Conservation (phyloP, 495 filamentous ascomycete genomes). For the Copromyces sp. region DNA sequence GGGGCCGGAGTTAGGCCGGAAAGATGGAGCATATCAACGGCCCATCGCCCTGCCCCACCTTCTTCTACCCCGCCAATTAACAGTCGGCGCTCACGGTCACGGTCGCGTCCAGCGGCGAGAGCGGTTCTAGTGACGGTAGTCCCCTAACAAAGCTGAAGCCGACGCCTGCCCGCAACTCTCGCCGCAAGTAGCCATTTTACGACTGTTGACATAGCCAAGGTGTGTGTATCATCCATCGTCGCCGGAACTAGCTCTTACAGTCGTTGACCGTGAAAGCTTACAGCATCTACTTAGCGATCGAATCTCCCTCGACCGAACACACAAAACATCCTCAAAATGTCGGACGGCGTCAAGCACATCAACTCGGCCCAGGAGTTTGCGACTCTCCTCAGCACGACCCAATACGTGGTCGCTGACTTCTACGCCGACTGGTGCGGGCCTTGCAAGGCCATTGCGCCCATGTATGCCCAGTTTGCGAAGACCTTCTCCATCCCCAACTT, state of each 20-base stretch:
- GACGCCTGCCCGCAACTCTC: neutral
- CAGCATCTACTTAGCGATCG: neutral
- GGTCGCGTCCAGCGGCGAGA: neutral
- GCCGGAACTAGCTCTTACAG: neutral
- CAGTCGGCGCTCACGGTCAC: neutral
- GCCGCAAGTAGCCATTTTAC: neutral
- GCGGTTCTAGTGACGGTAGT: neutral
- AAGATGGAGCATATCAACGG: neutral
- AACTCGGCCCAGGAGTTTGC: slow-evolving; percentile 28
- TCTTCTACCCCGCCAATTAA: neutral
- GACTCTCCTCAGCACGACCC: slow-evolving; percentile 28
- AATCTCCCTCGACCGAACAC: neutral
- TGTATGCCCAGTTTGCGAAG: slow-evolving; percentile 42
- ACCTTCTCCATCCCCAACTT: slow-evolving; percentile 35
- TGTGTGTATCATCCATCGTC: neutral
- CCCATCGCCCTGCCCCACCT: neutral
- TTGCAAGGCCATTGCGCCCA: slow-evolving; percentile 55
- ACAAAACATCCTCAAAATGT: slow-evolving; percentile 8
- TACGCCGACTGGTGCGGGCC: slow-evolving; percentile 60
- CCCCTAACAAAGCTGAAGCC: neutral
- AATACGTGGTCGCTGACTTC: slow-evolving; percentile 42
- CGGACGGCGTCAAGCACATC: slow-evolving; percentile 23
- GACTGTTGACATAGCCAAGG: neutral
- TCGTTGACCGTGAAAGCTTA: neutral
- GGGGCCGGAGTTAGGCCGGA: neutral